Evolutionary conservation across 129 eudicot species (phyloP).

Genomic region (Chrysanthemum seticuspe): DNA sequence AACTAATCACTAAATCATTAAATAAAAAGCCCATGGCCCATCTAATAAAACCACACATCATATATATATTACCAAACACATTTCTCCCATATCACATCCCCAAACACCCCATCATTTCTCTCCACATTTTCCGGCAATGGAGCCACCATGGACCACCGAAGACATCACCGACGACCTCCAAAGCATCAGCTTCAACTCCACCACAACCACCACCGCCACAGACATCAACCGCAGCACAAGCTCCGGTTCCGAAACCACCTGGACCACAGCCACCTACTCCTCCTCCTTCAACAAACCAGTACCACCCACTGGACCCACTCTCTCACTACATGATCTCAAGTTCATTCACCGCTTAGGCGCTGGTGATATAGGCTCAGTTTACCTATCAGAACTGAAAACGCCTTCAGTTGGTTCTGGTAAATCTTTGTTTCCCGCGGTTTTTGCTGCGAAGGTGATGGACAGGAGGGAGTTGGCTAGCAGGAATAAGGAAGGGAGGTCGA

Average conservation of each 20-base stretch:
- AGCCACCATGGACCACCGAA: constrained; percentile 48
- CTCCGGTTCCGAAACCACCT: constrained; percentile 77
- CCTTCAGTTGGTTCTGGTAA: not conserved
- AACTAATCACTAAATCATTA: no score
- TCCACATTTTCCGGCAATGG: constrained; percentile 26
- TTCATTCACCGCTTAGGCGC: constrained; percentile 41
- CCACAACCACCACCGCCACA: constrained; percentile 58
- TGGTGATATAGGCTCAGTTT: constrained; percentile 40
- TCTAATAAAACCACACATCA: no score
- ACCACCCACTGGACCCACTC: constrained; percentile 11
- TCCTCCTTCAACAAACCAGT: constrained; percentile 42
- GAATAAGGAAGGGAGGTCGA: constrained; percentile 73
- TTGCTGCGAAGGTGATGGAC: constrained; percentile 95
- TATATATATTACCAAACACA: no score
- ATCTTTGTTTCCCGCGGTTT: constrained; percentile 24
- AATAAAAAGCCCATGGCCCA: no score
- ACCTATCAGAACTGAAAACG: constrained; percentile 47
- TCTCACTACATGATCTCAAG: constrained; percentile 29
- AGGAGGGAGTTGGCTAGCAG: constrained; percentile 61
- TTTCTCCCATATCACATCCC: no score
- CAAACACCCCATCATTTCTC: not conserved
- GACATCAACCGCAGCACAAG: constrained; percentile 77
- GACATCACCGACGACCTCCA: constrained; percentile 77
- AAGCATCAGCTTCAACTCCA: constrained; percentile 92
- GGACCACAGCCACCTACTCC: constrained; percentile 61